Conservation (phyloP, 768 basidiomycete species). For the Rickenella mellea region DNA sequence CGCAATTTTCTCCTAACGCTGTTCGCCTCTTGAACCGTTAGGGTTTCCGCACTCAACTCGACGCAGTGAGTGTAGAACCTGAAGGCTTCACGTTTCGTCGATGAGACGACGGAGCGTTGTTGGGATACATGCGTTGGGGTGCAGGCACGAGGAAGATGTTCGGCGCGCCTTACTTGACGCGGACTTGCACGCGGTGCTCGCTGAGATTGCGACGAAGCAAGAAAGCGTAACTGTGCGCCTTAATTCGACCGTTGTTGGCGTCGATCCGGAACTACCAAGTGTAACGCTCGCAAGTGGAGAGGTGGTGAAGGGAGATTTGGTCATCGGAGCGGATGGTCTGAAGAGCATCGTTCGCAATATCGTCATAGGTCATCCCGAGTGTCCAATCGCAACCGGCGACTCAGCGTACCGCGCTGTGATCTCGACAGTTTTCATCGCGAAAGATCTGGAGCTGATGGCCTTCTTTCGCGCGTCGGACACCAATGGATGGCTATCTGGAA, state of each 20-base stretch:
- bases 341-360: slow-evolving; percentile 11
- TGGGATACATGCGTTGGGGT: slow-evolving; percentile 28
- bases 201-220: slow-evolving; percentile 19
- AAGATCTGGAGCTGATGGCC: too few relatives aligned
- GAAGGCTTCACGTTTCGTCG: slow-evolving; percentile 27
- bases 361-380: slow-evolving; percentile 10
- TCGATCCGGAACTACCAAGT: slow-evolving; percentile 13
- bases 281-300: slow-evolving; percentile 26
- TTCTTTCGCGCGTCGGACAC: too few relatives aligned
- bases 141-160: slow-evolving; percentile 18
- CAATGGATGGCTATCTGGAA: too few relatives aligned
- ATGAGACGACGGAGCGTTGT: slow-evolving; percentile 25
- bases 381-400: slow-evolving; percentile 19
- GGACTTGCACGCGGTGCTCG: slow-evolving; percentile 31
- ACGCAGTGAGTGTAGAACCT: slow-evolving; percentile 22
- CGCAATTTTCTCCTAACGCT: slow-evolving; percentile 32
- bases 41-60: slow-evolving; percentile 25
- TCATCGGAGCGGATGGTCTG: slow-evolving; percentile 35
- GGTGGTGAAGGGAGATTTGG: slow-evolving; percentile 24
- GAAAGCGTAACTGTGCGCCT: slow-evolving; percentile 23
- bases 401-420: too few relatives aligned
- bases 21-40: slow-evolving; percentile 25
- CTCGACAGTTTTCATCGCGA: too few relatives aligned
- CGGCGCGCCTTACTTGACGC: slow-evolving; percentile 33
- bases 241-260: slow-evolving; percentile 19